Conservation (phyloP, 352 stramenopile species). For the Phytopythium cucurbitacearum region DNA sequence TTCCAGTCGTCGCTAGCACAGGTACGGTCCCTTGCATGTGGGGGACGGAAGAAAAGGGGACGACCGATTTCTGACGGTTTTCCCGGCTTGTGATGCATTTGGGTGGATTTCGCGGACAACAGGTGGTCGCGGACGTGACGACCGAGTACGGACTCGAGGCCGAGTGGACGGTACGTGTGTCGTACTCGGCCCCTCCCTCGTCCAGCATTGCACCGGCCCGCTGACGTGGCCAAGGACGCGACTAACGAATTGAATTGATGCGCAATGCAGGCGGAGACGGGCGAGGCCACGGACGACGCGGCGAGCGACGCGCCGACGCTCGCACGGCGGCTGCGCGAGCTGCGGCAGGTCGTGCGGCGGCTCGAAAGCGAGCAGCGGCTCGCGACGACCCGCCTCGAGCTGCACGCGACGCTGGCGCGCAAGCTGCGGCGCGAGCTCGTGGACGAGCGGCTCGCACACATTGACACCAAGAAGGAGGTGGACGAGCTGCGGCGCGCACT, state of each 20-base stretch:
- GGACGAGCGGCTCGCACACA: constrained; percentile 69
- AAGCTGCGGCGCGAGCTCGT: constrained; percentile 77
- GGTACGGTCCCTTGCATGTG: constrained; percentile 5
- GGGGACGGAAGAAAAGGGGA: background rate
- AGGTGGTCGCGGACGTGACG: constrained; percentile 18
- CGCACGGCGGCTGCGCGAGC: constrained; percentile 15
- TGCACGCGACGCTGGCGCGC: constrained; percentile 49
- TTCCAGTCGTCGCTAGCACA: constrained; percentile 20
- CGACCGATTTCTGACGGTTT: background rate
- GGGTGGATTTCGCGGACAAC: background rate
- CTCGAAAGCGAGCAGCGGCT: constrained; percentile 55
- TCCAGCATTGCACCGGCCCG: too few relatives aligned
- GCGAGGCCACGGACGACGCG: background rate
- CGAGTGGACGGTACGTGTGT: constrained; percentile 10
- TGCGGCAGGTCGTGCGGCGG: constrained; percentile 42
- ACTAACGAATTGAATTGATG: too few relatives aligned
- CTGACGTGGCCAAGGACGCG: too few relatives aligned
- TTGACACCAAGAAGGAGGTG: constrained; percentile 64
- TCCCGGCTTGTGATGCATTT: background rate
- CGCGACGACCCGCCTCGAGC: constrained; percentile 36
- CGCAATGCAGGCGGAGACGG: too few relatives aligned
- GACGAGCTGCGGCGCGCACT: constrained; percentile 35
- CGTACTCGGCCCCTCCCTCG: constrained; percentile 1
- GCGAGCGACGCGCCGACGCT: constrained; percentile 1
- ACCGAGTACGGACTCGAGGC: constrained; percentile 13